Base-by-base conservation (phyloP, 225 moss, liverwort and hornwort genomes). In the Marchantia polymorpha region DNA sequence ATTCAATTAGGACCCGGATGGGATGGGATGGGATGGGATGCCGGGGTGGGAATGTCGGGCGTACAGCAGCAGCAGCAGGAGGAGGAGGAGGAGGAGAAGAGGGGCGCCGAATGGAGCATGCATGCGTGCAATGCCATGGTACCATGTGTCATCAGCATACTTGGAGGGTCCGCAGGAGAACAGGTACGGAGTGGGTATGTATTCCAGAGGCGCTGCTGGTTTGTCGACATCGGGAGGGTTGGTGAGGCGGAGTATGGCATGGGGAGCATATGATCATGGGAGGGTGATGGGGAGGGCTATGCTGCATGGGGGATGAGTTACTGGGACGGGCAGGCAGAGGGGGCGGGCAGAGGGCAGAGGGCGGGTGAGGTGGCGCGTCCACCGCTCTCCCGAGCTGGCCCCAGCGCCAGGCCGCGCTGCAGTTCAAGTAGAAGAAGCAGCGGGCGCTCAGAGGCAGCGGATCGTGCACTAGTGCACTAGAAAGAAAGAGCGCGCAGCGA, bases 361-460 rank as follows among this genome's bases (percentile, higher is more conserved):
- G 16, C 50, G 50, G 48, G 74, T 77, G 82, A 82, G 82, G 76
- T 82, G 82, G 82, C 82, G 82, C 29, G 59, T 71, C 82, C 82
- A 82, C 76, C 67, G 82, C 76, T 82, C 60, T 61, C 76, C 69
- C 53, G 58, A 74, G 26, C 49, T 29, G 72, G 49, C 50, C 75
- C 14, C 59, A 59, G 73, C 50, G 4, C 56, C 4, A 19, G 14
- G 56, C 56, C 56, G 56, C 39, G 26, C 14, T 19, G 39, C 14
- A 59, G 75, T 13, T 58, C 22, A 8, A 75, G 58, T 53, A 75
- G 75, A 75, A 75, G 58, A 72, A 72, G 72, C 13, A 53, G 78
- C 48, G 69, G 50, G 69, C 78, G 52, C 39, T 22, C 78, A 52
- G 51, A 10, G 14, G 69, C 51, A 53, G 67, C 13, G 19, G 53